A percentile compares a stretch with the other conserved stretches of the same genome.
phyloP scores from a whole-genome alignment of 352 stramenopile genomes.

The Phytophthora europaea region DNA sequence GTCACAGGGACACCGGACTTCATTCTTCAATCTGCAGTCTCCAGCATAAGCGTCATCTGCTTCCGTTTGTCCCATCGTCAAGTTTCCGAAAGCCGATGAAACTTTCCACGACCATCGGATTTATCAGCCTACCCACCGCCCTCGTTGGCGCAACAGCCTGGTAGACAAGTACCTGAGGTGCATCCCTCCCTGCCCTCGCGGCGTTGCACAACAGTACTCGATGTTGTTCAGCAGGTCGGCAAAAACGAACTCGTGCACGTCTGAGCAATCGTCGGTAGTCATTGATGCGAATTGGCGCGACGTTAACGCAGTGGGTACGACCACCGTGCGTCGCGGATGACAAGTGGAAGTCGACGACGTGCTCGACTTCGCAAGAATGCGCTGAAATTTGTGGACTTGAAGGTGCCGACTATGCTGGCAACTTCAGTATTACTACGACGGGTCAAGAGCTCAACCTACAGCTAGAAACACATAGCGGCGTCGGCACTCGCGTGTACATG shows the following conservation, averaged over 20 bases:
- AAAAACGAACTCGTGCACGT: neutral
- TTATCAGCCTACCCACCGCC: neutral
- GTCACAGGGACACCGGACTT: neutral
- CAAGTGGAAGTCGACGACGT: neutral
- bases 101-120: neutral
- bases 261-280: neutral
- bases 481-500: slow-evolving; percentile 4
- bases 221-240: neutral
- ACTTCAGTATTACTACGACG: neutral
- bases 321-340: neutral
- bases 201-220: neutral
- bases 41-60: neutral
- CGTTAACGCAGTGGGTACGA: neutral
- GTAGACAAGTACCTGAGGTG: neutral
- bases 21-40: neutral
- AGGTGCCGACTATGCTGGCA: neutral
- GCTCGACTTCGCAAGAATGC: neutral
- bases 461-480: neutral
- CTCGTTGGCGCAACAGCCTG: neutral
- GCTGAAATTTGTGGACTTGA: neutral
- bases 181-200: neutral
- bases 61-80: neutral
- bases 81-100: neutral
- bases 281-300: slow-evolving; percentile 2
- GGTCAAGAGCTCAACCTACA: neutral